Conservation (phyloP, 441 rosid species). For the Viola pubescens region DNA sequence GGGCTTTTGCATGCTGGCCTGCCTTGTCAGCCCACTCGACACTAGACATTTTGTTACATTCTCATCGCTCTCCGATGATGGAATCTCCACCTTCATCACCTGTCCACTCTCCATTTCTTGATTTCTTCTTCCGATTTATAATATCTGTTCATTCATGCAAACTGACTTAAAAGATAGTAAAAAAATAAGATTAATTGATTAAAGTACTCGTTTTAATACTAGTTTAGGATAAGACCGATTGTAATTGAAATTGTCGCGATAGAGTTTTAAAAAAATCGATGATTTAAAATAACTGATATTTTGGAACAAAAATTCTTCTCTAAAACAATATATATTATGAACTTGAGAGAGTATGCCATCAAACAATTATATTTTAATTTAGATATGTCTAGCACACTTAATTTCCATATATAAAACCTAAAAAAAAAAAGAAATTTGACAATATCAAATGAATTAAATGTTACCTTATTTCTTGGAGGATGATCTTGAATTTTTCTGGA, state of each 20-base stretch:
- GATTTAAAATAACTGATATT: too few species aligned
- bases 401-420: not conserved
- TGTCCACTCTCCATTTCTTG: slow-evolving; percentile 24
- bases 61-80: slow-evolving; percentile 15
- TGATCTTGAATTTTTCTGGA: not conserved
- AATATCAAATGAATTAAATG: not conserved
- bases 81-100: slow-evolving; percentile 24
- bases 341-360: too few species aligned
- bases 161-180: not conserved
- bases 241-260: too few species aligned
- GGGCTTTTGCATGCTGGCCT: slow-evolving; percentile 29
- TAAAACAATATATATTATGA: too few species aligned
- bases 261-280: too few species aligned
- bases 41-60: slow-evolving; percentile 4
- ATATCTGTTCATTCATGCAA: not conserved
- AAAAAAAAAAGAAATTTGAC: too few species aligned
- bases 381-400: not conserved
- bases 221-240: too few species aligned
- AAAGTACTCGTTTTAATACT: too few species aligned
- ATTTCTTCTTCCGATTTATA: too few species aligned
- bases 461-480: not conserved
- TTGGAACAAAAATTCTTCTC: too few species aligned
- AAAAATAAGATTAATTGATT: too few species aligned
- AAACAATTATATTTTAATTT: not conserved
- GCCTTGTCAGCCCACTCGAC: slow-evolving; percentile 25